Base-by-base conservation (phyloP, 139 green algal genomes). In the Micractinium conductrix region DNA sequence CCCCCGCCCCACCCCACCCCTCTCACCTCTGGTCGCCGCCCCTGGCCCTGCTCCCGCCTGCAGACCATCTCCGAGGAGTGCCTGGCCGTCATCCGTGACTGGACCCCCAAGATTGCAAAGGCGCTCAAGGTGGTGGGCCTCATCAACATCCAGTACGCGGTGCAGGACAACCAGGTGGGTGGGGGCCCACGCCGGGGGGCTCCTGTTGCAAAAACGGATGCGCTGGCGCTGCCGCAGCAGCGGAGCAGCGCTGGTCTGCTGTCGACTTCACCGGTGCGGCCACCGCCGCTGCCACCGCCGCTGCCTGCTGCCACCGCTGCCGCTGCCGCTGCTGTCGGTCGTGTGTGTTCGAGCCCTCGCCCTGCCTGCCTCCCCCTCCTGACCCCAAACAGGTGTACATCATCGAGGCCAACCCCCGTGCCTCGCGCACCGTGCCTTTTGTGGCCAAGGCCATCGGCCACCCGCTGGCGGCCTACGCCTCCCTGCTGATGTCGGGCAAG, bases 61-160 rank as follows among this genome's bases (percentile, higher is more conserved):
- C n/a, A 99, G 88, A 97, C 94, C 42, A 95, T 99, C 68, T 98
- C 91, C 12, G 72, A 91, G 19, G 89, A 94, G 62, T 92, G 91
- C 58, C 89, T 98, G 43, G 89, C 91, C 28, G 94, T 81, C 70
- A 96, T 98, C 78, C 92, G 96, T 33, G 91, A 97, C 40, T 99
- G 96, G 97, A 99, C 96, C 0, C 83, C 90, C 53, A 90, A 93
- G 75, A 89, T 99, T 22, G 96, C 96, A 16, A 93, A 92, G 78
- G 95, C 90, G 78, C 95, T 99, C 19, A 92, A 94, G 7, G 97
- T 99, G 62, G 90, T 99, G 22, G 97, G 97, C 16, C 93, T 99
- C 45, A 98, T 99, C 91, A 99, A 99, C 93, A 97, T 99, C 84
- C 97, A 99, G 93, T 99, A 98, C 80, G 95, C 94, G 24, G 91